Percentiles rank a stretch among this genome's conserved stretches.
Evolutionary conservation across 768 basidiomycete genomes (phyloP).

Genomic region (Hygrophorus russula): DNA sequence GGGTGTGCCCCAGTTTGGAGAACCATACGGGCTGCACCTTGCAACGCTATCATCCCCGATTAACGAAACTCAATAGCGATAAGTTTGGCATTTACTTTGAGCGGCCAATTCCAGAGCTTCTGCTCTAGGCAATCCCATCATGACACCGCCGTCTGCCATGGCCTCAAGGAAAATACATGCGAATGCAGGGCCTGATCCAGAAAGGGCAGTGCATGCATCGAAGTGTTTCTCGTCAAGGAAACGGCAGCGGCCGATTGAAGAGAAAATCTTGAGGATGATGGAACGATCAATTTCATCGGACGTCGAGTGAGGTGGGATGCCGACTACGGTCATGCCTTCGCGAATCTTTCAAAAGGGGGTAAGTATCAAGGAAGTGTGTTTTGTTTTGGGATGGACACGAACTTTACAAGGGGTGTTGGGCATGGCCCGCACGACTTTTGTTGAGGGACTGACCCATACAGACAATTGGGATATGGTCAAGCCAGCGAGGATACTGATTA

Average conservation of each 20-base stretch:
- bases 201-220: conserved; percentile 94
- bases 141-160: conserved; percentile 98
- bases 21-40: conserved; percentile 95
- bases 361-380: neutral
- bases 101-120: conserved; percentile 93
- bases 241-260: conserved; percentile 90
- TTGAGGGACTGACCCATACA: conserved; percentile 63
- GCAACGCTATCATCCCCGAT: conserved; percentile 51
- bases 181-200: conserved; percentile 94
- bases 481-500: conserved; percentile 97
- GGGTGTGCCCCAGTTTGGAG: conserved; percentile 85
- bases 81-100: conserved; percentile 55
- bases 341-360: conserved; percentile 58
- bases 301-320: conserved; percentile 46
- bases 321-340: conserved; percentile 96
- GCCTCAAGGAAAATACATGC: conserved; percentile 95
- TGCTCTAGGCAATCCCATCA: conserved; percentile 95
- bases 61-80: neutral
- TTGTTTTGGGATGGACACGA: conserved; percentile 10
- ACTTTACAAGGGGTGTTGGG: conserved; percentile 97
- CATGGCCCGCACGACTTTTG: conserved; percentile 91
- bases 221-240: conserved; percentile 99
- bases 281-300: conserved; percentile 48
- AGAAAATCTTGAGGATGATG: conserved; percentile 89
- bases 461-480: conserved; percentile 78